Evolutionary conservation across 371 early-diverging fungal genomes (phyloP).

Genomic region (Mucor lusitanicus): DNA sequence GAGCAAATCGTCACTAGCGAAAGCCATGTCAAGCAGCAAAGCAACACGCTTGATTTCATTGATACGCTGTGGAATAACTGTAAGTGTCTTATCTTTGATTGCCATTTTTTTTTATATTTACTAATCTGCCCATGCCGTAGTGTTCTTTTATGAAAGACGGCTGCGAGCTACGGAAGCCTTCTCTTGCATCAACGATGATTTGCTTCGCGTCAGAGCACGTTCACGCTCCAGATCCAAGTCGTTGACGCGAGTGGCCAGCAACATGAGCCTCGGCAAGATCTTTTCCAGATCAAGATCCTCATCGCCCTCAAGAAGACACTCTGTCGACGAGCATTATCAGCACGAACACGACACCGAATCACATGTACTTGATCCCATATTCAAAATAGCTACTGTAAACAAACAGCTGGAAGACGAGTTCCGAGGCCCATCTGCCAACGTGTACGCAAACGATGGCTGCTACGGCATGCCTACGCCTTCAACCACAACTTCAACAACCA

Average conservation of each 20-base stretch:
- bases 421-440: not conserved
- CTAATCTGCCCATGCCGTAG: conserved; percentile 16
- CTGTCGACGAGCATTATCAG: not conserved
- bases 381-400: conserved; percentile 25
- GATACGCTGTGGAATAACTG: conserved; percentile 30
- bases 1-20: conserved; percentile 11
- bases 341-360: conserved; percentile 5
- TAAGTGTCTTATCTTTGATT: not conserved
- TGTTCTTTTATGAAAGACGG: conserved; percentile 38
- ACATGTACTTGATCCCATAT: conserved; percentile 21
- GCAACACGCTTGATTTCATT: conserved; percentile 19
- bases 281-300: conserved; percentile 39
- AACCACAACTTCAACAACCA: not conserved
- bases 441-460: not conserved
- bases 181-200: conserved; percentile 27
- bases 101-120: not conserved
- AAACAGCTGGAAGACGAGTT: conserved; percentile 15
- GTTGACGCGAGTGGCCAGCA: conserved; percentile 39
- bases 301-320: conserved; percentile 32
- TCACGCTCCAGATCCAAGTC: conserved; percentile 49
- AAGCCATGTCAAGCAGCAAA: not conserved
- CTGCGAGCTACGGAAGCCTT: conserved; percentile 30
- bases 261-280: conserved; percentile 39
- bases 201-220: conserved; percentile 34
- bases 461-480: not conserved